Conservation (phyloP, 2,329 filamentous ascomycete genomes). For the Elsinoe batatas region DNA sequence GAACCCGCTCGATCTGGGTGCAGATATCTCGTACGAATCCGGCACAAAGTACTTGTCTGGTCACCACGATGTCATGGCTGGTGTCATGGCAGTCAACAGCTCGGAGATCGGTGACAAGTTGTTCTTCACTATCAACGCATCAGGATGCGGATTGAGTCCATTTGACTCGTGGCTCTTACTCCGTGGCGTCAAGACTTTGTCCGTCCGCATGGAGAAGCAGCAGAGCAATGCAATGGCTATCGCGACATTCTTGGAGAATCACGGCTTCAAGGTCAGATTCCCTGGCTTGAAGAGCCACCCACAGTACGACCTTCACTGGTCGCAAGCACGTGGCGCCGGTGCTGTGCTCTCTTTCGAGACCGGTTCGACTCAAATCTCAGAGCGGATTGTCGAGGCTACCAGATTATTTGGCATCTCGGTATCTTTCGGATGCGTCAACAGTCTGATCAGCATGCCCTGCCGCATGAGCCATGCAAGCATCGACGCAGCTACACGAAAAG, state of each 20-base stretch:
- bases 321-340: slow-evolving; percentile 85
- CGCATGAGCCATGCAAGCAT: slow-evolving; percentile 99
- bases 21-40: slow-evolving; percentile 93
- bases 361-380: slow-evolving; percentile 69
- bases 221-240: slow-evolving; percentile 86
- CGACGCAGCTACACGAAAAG: slow-evolving; percentile 81
- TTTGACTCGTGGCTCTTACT: slow-evolving; percentile 96
- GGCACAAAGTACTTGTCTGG: slow-evolving; percentile 97
- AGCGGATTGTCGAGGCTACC: slow-evolving; percentile 88
- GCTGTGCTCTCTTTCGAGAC: slow-evolving; percentile 96
- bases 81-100: slow-evolving; percentile 88
- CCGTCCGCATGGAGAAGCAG: slow-evolving; percentile 98
- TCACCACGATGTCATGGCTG: slow-evolving; percentile 98
- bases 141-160: slow-evolving; percentile 84
- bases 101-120: slow-evolving; percentile 71
- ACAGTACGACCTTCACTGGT: slow-evolving; percentile 93
- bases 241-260: slow-evolving; percentile 79
- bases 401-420: slow-evolving; percentile 91
- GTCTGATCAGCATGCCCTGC: slow-evolving; percentile 97
- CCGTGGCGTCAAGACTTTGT: slow-evolving; percentile 89
- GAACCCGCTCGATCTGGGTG: slow-evolving; percentile 88
- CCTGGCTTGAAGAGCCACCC: slow-evolving; percentile 90
- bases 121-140: slow-evolving; percentile 95
- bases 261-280: slow-evolving; percentile 91
- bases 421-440: slow-evolving; percentile 97